Conservation (phyloP, 2,329 filamentous ascomycete genomes). For the Acephala macrosclerotiorum region DNA sequence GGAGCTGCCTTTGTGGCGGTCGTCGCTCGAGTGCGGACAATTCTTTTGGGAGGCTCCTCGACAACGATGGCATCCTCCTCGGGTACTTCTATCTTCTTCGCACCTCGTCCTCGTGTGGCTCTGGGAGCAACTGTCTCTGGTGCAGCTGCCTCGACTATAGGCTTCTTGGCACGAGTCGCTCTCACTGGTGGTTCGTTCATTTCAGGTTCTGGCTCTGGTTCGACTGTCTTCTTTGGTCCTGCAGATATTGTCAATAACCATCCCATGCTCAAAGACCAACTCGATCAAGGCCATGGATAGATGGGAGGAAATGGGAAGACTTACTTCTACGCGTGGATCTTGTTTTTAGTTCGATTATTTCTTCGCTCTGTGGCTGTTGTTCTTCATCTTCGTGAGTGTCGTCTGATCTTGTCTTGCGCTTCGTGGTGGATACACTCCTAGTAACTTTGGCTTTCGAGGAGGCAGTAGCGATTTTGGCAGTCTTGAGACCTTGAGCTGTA, state of each 20-base stretch:
- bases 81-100: conserved; percentile 38
- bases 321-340: conserved; percentile 52
- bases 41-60: conserved; percentile 48
- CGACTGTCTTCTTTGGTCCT: conserved; percentile 52
- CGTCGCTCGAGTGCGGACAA: conserved; percentile 46
- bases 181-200: conserved; percentile 42
- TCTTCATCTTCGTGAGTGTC: conserved; percentile 59
- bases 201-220: conserved; percentile 39
- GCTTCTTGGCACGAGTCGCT: conserved; percentile 53
- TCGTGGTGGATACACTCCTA: conserved; percentile 45
- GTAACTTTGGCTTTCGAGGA: conserved; percentile 51
- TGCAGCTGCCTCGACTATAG: conserved; percentile 32
- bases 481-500: conserved; percentile 48
- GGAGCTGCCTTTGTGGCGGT: conserved; percentile 52
- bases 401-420: conserved; percentile 63
- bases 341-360: conserved; percentile 41
- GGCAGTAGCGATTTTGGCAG: conserved; percentile 56
- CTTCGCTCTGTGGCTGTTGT: conserved; percentile 42
- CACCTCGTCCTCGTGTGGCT: conserved; percentile 36
- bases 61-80: conserved; percentile 39
- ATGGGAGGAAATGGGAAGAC: background rate
- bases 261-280: background rate
- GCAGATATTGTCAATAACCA: background rate
- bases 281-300: background rate
- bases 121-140: conserved; percentile 26